Evolutionary conservation across 805 yeast genomes (phyloP), one percentile per base, ranked within the genome.

Genomic region (Wickerhamiella azyma): DNA sequence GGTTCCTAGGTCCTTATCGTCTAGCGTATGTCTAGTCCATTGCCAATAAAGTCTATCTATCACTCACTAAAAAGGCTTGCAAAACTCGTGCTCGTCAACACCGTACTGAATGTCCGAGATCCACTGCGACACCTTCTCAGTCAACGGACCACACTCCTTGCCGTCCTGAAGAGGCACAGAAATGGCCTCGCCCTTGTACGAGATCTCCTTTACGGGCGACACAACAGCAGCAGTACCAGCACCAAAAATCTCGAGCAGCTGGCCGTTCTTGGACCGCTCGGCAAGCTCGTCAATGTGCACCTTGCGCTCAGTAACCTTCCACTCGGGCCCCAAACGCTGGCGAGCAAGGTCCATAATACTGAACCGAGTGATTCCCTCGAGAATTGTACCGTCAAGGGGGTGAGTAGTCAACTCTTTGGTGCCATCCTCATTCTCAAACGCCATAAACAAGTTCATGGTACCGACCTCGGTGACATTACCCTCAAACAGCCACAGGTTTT

Each of bases 171-270:
- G 65, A 50, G 97, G 97, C 41, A 89, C 89, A 5, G 66, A 53
- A 55, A 89, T 85, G 50, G 72, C 74, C 59, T 77, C 63, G 43
- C 80, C 94, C 49, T 74, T 70, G 77, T 78, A 89, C 48, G 86
- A 88, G 59, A 89, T 85, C 57, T 74, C 82, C 65, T 81, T 78
- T 60, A 89, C 85, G 55, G 97, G 97, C 32, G 94, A 78, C 39
- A 92, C 97, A 59, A 89, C 78, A 38, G 96, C 97, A 50, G 98
- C 97, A 48, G 98, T 89, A 59, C 98, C 98, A 17, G 96, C 71
- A 56, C 97, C 97, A 59, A 89, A 89, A 17, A 95, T 94, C 71
- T 92, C 98, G 8, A 88, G 75, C 57, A 89, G 72, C 61, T 83
- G 81, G 50, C 95, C 94, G 63, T 79, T 76, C 43, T 66, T 69